These are phyloP conservation scores for Oryza officinalis DNA, from an alignment of 176 grass and related monocot species.

Conservation along the genomic window DNA sequence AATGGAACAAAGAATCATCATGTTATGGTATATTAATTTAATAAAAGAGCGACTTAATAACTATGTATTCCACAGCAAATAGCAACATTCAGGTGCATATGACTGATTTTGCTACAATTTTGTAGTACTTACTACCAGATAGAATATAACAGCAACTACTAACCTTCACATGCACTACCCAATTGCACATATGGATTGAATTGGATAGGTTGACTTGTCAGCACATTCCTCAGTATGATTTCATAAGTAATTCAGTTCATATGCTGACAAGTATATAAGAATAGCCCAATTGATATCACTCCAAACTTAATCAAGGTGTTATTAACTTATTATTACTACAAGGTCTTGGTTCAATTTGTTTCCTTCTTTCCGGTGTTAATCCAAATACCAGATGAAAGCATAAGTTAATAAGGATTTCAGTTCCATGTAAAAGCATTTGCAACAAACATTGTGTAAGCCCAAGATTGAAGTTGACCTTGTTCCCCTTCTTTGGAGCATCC, in stretches of 20 bases:
- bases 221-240: not conserved
- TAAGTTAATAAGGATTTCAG: not conserved
- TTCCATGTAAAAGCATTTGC: not conserved
- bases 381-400: not conserved
- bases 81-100: no score
- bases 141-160: no score
- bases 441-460: not conserved
- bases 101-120: no score
- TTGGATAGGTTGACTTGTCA: no score
- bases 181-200: no score
- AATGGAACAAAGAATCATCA: no score
- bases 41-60: no score
- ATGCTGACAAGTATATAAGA: not conserved
- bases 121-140: no score
- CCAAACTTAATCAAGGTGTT: not conserved
- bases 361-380: not conserved
- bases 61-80: no score
- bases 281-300: not conserved
- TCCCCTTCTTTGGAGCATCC: slow-evolving; percentile 65
- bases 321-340: not conserved
- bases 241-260: not conserved
- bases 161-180: no score
- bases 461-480: slow-evolving; percentile 47
- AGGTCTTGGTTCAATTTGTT: not conserved
- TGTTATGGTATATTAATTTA: no score